Evolutionary conservation across 2,329 filamentous ascomycete genomes (phyloP).

Genomic region (Furcasterigmium sp.): DNA sequence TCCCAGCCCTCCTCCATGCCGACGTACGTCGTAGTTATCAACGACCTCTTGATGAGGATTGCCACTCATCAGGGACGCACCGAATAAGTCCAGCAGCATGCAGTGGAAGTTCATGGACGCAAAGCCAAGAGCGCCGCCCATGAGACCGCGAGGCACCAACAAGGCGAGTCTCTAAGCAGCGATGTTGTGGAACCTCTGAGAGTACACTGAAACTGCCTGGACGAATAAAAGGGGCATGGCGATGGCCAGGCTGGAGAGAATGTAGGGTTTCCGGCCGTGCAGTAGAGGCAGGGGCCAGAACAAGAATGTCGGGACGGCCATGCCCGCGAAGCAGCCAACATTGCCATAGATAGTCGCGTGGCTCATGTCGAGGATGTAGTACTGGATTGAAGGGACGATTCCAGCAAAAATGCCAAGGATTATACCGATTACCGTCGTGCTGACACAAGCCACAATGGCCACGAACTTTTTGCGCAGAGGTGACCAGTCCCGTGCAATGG

Average conservation of each 20-base stretch:
- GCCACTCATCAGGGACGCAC: conserved; percentile 66
- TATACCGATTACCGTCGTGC: conserved; percentile 65
- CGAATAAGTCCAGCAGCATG: conserved; percentile 69
- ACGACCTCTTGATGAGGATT: conserved; percentile 70
- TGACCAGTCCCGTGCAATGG: conserved; percentile 70
- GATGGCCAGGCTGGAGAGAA: conserved; percentile 61
- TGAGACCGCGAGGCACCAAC: conserved; percentile 57
- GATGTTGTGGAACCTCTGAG: conserved; percentile 49
- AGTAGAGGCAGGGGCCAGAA: conserved; percentile 71
- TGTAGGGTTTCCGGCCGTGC: conserved; percentile 73
- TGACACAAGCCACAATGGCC: conserved; percentile 65
- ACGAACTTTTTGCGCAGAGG: conserved; percentile 61
- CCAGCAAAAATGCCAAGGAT: conserved; percentile 73
- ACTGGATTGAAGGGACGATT: conserved; percentile 73
- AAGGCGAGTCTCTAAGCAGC: conserved; percentile 54
- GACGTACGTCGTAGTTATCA: conserved; percentile 60
- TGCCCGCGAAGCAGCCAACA: conserved; percentile 64
- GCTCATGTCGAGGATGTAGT: conserved; percentile 64
- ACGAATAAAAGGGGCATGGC: conserved; percentile 71
- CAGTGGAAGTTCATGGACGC: conserved; percentile 73
- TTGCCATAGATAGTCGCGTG: conserved; percentile 69
- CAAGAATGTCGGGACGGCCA: conserved; percentile 65
- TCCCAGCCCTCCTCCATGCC: conserved; percentile 73
- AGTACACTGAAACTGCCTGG: conserved; percentile 62
- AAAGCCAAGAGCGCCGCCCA: conserved; percentile 67